A percentile compares a stretch with the other conserved stretches of the same genome.
phyloP scores from a whole-genome alignment of 352 stramenopile genomes.

The Globisporangium irregulare region DNA sequence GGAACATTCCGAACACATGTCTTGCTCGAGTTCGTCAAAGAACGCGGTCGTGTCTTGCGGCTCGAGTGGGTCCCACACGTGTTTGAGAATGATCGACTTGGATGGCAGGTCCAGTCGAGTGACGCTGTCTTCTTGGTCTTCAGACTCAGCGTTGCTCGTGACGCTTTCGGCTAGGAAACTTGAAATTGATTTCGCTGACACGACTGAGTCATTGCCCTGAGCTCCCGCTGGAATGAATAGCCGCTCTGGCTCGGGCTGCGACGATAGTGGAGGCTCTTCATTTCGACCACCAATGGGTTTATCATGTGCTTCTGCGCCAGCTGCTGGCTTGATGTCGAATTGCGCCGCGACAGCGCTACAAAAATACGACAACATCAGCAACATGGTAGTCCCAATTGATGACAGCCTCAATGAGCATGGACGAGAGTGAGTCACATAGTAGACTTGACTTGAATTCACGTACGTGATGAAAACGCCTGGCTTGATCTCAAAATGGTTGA shows the following conservation, averaged over 20 bases:
- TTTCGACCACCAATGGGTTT: background rate
- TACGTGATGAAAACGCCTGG: conserved; percentile 83
- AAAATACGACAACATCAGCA: background rate
- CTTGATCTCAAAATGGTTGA: conserved; percentile 84
- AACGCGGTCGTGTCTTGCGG: conserved; percentile 44
- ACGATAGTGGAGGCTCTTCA: background rate
- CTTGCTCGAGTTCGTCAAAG: conserved; percentile 74
- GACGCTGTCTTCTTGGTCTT: background rate
- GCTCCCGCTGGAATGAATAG: conserved; percentile 6
- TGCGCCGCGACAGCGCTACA: conserved; percentile 43
- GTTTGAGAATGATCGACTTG: conserved; percentile 53
- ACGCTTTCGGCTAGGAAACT: background rate
- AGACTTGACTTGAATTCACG: background rate
- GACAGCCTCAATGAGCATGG: background rate
- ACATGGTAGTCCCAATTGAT: background rate
- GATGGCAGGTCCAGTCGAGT: conserved; percentile 42
- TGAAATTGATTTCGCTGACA: background rate
- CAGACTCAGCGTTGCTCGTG: background rate
- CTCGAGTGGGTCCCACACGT: conserved; percentile 61
- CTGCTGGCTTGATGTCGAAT: conserved; percentile 36
- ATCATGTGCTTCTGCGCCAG: background rate
- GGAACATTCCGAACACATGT: conserved; percentile 70
- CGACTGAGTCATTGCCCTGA: background rate
- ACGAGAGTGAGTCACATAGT: background rate
- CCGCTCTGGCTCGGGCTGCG: conserved; percentile 15